Conservation (phyloP, 2,329 filamentous ascomycete species). For the Fusarium robinianum region DNA sequence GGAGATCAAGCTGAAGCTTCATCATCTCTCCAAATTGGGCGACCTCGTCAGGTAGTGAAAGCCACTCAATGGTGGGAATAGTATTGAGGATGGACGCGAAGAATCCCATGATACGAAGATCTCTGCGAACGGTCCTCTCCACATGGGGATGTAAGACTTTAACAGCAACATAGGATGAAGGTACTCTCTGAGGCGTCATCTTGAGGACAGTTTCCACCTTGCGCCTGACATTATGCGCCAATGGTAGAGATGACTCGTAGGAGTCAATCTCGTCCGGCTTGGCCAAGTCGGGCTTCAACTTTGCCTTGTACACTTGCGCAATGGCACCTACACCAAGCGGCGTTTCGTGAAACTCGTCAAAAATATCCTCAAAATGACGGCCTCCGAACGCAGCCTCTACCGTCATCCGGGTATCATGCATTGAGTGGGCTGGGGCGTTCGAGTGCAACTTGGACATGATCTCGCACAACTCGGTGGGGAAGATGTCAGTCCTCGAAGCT, state of each 20-base stretch:
- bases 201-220: conserved; percentile 88
- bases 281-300: conserved; percentile 78
- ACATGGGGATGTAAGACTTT: conserved; percentile 94
- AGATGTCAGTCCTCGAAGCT: conserved; percentile 93
- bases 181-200: conserved; percentile 80
- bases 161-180: conserved; percentile 90
- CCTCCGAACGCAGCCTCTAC: conserved; percentile 83
- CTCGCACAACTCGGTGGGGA: conserved; percentile 87
- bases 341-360: conserved; percentile 89
- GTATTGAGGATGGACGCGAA: conserved; percentile 83
- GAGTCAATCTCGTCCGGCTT: conserved; percentile 63
- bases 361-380: conserved; percentile 83
- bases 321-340: conserved; percentile 95
- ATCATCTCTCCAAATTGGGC: conserved; percentile 97
- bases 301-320: conserved; percentile 96
- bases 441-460: conserved; percentile 96
- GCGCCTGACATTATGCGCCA: conserved; percentile 72
- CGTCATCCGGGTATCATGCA: conserved; percentile 77
- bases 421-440: conserved; percentile 87
- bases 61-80: conserved; percentile 95
- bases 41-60: conserved; percentile 94
- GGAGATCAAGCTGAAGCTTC: conserved; percentile 91
- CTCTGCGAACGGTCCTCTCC: conserved; percentile 85
- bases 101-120: conserved; percentile 90
- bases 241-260: conserved; percentile 47